Conservation (phyloP, 2,329 filamentous ascomycete species). For the Aspergillus pseudoterreus region DNA sequence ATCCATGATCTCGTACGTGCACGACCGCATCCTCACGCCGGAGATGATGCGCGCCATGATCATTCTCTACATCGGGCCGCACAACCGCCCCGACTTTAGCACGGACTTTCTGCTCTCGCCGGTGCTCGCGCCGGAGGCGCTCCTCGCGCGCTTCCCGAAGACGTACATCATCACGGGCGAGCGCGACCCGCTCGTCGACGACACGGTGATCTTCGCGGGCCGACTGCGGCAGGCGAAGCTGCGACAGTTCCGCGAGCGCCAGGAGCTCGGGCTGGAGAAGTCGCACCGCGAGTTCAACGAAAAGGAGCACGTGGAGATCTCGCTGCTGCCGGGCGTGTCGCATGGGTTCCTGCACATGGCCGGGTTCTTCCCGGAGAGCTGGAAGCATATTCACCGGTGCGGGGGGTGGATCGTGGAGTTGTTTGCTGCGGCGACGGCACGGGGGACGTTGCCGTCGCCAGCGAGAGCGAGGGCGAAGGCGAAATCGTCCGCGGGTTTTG, state of each 20-base stretch:
- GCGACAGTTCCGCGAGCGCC: conserved; percentile 52
- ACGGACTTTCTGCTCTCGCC: conserved; percentile 89
- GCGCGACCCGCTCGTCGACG: conserved; percentile 90
- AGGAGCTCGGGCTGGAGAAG: conserved; percentile 55
- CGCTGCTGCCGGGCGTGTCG: conserved; percentile 80
- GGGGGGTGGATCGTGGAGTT: conserved; percentile 78
- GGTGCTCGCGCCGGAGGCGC: conserved; percentile 77
- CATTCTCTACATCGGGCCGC: conserved; percentile 90
- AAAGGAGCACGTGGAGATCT: conserved; percentile 74
- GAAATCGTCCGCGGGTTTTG: conserved; percentile 6
- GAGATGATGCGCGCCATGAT: conserved; percentile 99
- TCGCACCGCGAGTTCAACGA: conserved; percentile 61
- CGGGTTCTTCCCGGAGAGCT: conserved; percentile 80
- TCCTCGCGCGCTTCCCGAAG: conserved; percentile 86
- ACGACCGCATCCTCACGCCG: conserved; percentile 87
- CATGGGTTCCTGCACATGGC: conserved; percentile 96
- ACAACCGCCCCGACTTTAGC: conserved; percentile 87
- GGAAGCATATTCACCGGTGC: conserved; percentile 78
- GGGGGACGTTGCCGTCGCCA: no score
- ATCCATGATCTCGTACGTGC: conserved; percentile 97
- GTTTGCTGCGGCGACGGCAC: conserved; percentile 43
- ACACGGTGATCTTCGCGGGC: conserved; percentile 94
- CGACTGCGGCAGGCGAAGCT: conserved; percentile 75
- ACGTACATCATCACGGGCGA: conserved; percentile 93
- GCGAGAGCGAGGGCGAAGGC: no score